These are phyloP conservation scores for Coemansia sp. DNA, from an alignment of 192 early-diverging fungal genomes.

Conservation along the genomic window DNA sequence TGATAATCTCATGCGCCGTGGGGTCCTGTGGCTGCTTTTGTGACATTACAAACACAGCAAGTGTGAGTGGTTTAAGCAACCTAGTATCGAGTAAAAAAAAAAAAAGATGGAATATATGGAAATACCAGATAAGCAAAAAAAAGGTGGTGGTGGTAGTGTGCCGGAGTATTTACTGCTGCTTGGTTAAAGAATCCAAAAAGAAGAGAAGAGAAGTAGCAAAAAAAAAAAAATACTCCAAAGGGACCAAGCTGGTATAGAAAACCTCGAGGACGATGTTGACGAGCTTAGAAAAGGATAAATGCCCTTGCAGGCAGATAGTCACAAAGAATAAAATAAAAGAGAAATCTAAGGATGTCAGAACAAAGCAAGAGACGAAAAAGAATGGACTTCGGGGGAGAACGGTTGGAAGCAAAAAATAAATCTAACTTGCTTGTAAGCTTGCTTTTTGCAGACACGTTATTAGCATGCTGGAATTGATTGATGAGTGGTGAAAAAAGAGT, in stretches of 20 bases:
- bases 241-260: not conserved
- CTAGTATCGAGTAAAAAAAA: not conserved
- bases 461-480: not conserved
- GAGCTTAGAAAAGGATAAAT: conserved; percentile 6
- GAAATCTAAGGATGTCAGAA: conserved; percentile 8
- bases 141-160: not conserved
- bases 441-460: not conserved
- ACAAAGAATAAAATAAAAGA: not conserved
- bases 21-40: conserved; percentile 40
- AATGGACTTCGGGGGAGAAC: conserved; percentile 2
- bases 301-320: not conserved
- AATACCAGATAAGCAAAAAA: not conserved
- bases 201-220: not conserved
- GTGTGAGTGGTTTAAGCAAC: not conserved
- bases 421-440: not conserved
- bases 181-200: not conserved
- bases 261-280: not conserved
- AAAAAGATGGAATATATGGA: not conserved
- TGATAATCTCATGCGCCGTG: conserved; percentile 51
- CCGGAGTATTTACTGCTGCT: not conserved
- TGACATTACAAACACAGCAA: conserved; percentile 11
- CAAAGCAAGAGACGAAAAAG: not conserved
- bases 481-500: conserved; percentile 1
- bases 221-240: not conserved
- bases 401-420: not conserved